Evolutionary conservation across 768 basidiomycete species (phyloP), one percentile per base, ranked within the genome.

Genomic region (Tubosaeta sp.): DNA sequence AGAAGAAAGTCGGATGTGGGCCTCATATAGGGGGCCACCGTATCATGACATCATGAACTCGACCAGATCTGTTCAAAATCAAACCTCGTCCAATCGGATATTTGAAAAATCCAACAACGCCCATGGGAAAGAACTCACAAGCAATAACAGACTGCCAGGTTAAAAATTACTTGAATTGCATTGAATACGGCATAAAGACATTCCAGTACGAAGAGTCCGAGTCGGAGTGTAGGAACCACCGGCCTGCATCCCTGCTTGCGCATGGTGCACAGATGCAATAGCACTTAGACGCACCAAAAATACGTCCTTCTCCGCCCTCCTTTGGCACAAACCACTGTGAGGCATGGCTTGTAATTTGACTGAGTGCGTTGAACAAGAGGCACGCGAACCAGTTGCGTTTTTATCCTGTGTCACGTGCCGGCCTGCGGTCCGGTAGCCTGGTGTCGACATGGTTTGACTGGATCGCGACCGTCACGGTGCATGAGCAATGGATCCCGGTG

Each of bases 281-380:
- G 67, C 66, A 48, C 66, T 69, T 34, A 61, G 68, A 67, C 63
- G 61, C 56, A 27, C 63, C 68, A 39, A 43, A 48, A 54, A 53
- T 3, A 56, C 48, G 43, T 69, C 35, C 29, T 50, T 67, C 26
- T 67, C 47, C 66, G 66, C 66, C 60, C 66, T 69, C 46, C 66
- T 69, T 69, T 69, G 66, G 66, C 66, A 65, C 66, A 69, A 39
- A 69, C 68, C 66, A 65, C 50, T 42, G 32, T 55, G 39, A 32
- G 45, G 48, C 32, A 17, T 56, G 67, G 55, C 58, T 56, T 65
- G 66, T 57, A 67, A 67, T 67, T 67, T 67, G 66, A 67, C 66
- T 58, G 66, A 69, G 66, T 67, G 66, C 67, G 67, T 58, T 63
- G 51, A 48, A 29, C 27, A 29, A 56, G 51, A 56, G 50, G 22